Evolutionary conservation across 805 yeast species (phyloP).

Genomic region (Metschnikowia corniflorae): DNA sequence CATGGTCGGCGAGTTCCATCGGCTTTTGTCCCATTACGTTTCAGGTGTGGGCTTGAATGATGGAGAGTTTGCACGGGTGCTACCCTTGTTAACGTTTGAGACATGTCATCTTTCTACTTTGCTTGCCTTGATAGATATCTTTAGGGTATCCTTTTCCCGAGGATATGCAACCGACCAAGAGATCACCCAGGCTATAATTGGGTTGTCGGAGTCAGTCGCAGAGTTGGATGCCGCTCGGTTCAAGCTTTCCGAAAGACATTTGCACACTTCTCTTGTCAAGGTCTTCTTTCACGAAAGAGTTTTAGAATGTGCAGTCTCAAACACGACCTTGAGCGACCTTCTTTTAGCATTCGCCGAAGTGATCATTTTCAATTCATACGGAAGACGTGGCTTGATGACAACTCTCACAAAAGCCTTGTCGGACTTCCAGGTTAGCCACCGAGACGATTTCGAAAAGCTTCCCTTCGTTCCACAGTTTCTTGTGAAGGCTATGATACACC

Average conservation of each 20-base stretch:
- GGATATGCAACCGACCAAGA: conserved; percentile 3
- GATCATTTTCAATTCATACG: conserved; percentile 47
- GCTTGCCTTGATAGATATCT: conserved; percentile 21
- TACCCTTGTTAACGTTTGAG: conserved; percentile 15
- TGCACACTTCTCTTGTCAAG: conserved; percentile 59
- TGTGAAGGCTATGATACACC: conserved; percentile 41
- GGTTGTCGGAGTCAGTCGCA: conserved; percentile 52
- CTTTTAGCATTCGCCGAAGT: conserved; percentile 38
- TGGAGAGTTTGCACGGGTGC: conserved; percentile 2
- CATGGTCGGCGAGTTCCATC: conserved; percentile 31
- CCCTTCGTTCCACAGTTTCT: conserved; percentile 53
- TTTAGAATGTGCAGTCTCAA: conserved; percentile 33
- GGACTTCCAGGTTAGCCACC: conserved; percentile 36
- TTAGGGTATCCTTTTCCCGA: conserved; percentile 15
- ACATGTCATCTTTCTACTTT: conserved; percentile 26
- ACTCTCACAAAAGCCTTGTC: conserved; percentile 46
- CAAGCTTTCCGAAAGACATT: conserved; percentile 57
- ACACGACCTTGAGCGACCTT: conserved; percentile 22
- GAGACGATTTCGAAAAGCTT: conserved; percentile 34
- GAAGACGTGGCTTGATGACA: conserved; percentile 71
- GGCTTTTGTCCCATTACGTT: conserved; percentile 13
- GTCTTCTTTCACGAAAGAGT: conserved; percentile 42
- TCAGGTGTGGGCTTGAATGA: conserved; percentile 3
- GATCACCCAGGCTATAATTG: conserved; percentile 22
- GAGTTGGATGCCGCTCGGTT: conserved; percentile 56